Base-by-base conservation (phyloP, 2,329 filamentous ascomycete species). In the Aspergillus fijiensis region DNA sequence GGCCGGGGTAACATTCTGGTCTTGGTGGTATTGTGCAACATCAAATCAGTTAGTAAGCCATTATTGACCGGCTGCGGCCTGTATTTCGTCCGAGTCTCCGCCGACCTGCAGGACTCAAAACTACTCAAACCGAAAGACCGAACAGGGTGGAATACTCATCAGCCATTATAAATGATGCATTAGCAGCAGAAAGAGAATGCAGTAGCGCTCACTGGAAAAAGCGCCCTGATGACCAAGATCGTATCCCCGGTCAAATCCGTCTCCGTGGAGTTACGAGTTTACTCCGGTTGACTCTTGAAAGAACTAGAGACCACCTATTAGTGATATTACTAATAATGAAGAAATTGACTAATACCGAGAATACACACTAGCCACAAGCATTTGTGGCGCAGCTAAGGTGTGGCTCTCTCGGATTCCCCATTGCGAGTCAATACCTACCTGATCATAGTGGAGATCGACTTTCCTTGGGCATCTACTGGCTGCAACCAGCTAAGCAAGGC, bases 331-430 rank as follows among this genome's bases (percentile, higher is more conserved):
- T 35, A 35, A 35, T 35, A 21, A 51, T 25, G 29, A 31, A 16
- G 21, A 21, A 55, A 27, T 49, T 16, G 35, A 25, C 35, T 33
- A 42, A 31, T 19, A 21, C 50, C 57, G 54, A 5, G 53, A 49
- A 54, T 51, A 55, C 59, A 9, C 53, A 57, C 58, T 49, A 60
- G 58, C 58, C 58, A 60, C 49, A 57, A 9, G 7, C 9, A 11
- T 31, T 16, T 57, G 58, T 45, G 53, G 39, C 53, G 45, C 53
- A 48, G 45, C 16, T 27, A 48, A 10, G 14, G 27, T 27, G 58
- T 60, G 58, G 58, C 58, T 60, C 25, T 19, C 23, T n/a, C n/a
- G 7, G 42, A 47, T 3, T 29, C 12, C 31, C 23, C 23, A 31
- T 54, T 9, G 27, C 27, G 25, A 45, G 25, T 35, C 35, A n/a